These are phyloP conservation scores for Phaeolepiota aurea DNA, from an alignment of 768 basidiomycete species.

Conservation along the genomic window DNA sequence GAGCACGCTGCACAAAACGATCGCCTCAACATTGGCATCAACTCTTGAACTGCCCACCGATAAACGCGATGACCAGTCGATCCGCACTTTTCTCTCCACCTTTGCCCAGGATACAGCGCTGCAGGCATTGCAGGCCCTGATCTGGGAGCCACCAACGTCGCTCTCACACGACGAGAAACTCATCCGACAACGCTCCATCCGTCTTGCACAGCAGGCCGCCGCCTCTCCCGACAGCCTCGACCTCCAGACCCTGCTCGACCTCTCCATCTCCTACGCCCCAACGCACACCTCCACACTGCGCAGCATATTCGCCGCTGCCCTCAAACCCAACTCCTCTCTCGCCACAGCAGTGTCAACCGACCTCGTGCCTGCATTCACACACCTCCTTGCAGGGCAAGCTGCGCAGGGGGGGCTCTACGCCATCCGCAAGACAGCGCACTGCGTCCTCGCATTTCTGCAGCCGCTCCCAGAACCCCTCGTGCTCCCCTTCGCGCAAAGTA, in stretches of 20 bases:
- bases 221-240: constrained; percentile 32
- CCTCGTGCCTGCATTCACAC: constrained; percentile 49
- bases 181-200: constrained; percentile 40
- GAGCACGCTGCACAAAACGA: constrained; percentile 34
- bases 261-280: constrained; percentile 47
- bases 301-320: constrained; percentile 32
- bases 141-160: constrained; percentile 37
- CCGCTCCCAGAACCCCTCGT: constrained; percentile 39
- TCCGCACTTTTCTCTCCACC: constrained; percentile 41
- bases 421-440: constrained; percentile 55
- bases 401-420: constrained; percentile 54
- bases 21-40: constrained; percentile 38
- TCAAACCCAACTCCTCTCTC: constrained; percentile 22
- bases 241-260: constrained; percentile 49
- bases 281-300: constrained; percentile 35
- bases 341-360: constrained; percentile 27
- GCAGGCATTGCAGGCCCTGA: constrained; percentile 41
- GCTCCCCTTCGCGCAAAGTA: constrained; percentile 43
- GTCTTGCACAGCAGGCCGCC: constrained; percentile 50
- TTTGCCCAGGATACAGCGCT: constrained; percentile 53
- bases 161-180: constrained; percentile 29
- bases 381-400: constrained; percentile 33
- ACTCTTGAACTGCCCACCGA: constrained; percentile 38
- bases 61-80: constrained; percentile 36
- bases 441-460: constrained; percentile 45